These are phyloP conservation scores for Lactarius hengduanensis DNA, from an alignment of 768 basidiomycete genomes.

Conservation along the genomic window DNA sequence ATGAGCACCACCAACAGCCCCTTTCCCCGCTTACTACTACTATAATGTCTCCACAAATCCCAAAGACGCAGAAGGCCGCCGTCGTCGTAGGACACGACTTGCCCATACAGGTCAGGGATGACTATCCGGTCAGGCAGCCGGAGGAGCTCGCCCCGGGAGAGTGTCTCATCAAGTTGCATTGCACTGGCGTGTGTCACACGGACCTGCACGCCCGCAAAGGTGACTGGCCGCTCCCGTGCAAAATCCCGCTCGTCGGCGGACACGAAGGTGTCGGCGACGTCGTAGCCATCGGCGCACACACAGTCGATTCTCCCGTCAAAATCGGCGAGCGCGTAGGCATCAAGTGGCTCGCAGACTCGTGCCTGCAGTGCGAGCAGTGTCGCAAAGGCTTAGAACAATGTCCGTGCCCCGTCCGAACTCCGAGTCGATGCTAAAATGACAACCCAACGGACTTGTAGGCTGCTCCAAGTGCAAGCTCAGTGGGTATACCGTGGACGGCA, in stretches of 20 bases:
- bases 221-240: constrained; percentile 79
- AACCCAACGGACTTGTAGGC: constrained; percentile 37
- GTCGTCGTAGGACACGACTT: constrained; percentile 37
- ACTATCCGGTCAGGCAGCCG: constrained; percentile 57
- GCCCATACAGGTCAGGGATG: constrained; percentile 37
- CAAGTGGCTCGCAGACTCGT: constrained; percentile 77
- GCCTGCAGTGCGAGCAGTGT: constrained; percentile 75
- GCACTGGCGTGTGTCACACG: constrained; percentile 85
- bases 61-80: constrained; percentile 44
- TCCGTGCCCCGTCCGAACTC: constrained; percentile 35
- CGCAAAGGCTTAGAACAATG: constrained; percentile 74
- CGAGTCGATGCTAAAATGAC: constrained; percentile 5
- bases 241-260: constrained; percentile 70
- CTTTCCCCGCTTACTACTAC: not conserved
- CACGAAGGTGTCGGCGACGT: constrained; percentile 78
- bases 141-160: constrained; percentile 62
- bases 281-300: constrained; percentile 74
- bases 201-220: constrained; percentile 72
- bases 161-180: constrained; percentile 72
- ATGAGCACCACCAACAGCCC: not conserved
- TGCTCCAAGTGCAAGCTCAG: constrained; percentile 59
- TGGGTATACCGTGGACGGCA: constrained; percentile 77
- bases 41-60: constrained; percentile 36
- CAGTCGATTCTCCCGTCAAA: constrained; percentile 57
- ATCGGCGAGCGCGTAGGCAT: constrained; percentile 80